Percentiles rank a stretch among this genome's conserved stretches.
Evolutionary conservation across 257 asterid genomes (phyloP).

Genomic region (Cinchona pubescens): DNA sequence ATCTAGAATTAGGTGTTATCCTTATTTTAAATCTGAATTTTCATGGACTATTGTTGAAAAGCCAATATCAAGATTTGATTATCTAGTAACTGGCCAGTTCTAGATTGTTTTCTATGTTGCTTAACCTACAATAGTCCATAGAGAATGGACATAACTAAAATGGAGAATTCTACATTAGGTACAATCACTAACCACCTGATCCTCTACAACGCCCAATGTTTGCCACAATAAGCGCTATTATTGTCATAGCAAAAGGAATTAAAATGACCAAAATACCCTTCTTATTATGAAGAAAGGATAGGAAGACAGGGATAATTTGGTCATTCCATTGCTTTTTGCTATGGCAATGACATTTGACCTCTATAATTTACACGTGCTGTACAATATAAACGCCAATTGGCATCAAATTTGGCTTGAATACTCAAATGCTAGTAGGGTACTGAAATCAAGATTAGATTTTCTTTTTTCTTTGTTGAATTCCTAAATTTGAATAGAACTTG

Average conservation of each 20-base stretch:
- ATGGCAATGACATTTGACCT: too few relatives aligned
- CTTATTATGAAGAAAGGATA: too few relatives aligned
- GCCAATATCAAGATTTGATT: not conserved
- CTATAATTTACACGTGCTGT: not conserved
- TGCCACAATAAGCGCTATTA: too few relatives aligned
- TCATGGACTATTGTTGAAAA: not conserved
- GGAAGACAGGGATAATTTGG: too few relatives aligned
- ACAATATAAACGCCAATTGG: not conserved
- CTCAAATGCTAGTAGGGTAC: slow-evolving; percentile 10
- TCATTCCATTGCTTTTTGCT: too few relatives aligned
- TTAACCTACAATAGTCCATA: not conserved
- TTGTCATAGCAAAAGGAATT: too few relatives aligned
- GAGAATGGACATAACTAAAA: not conserved
- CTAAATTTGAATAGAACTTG: not conserved
- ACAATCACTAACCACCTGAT: not conserved
- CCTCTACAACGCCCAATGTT: too few relatives aligned
- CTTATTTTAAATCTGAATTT: not conserved
- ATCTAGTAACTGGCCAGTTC: slow-evolving; percentile 19
- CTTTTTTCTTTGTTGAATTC: too few relatives aligned
- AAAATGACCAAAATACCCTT: too few relatives aligned
- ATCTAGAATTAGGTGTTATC: not conserved
- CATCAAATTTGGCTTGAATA: not conserved
- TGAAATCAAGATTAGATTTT: not conserved
- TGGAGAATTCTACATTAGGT: not conserved
- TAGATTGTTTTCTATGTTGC: not conserved